Evolutionary conservation across 345 rosid species (phyloP).

Genomic region (Populus tremula): DNA sequence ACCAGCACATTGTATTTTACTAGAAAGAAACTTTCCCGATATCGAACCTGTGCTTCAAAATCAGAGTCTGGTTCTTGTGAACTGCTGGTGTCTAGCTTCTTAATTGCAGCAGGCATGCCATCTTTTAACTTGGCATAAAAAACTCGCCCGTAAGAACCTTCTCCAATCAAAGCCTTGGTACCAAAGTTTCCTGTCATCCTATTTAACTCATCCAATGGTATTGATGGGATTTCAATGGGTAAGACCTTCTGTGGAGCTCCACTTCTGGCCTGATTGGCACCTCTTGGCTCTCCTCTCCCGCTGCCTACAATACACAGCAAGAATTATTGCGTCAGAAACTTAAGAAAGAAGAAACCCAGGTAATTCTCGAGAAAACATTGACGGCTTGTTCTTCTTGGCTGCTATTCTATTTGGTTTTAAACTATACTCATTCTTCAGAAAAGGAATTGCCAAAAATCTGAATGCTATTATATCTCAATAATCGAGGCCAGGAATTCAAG

Average conservation of each 20-base stretch:
- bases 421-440: neutral
- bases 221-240: slow-evolving; percentile 70
- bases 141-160: slow-evolving; percentile 98
- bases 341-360: neutral
- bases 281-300: slow-evolving; percentile 72
- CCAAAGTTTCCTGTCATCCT: slow-evolving; percentile 66
- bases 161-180: slow-evolving; percentile 79
- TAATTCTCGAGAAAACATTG: neutral
- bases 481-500: neutral
- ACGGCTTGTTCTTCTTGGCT: neutral
- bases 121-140: slow-evolving; percentile 56
- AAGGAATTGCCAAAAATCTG: neutral
- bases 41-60: slow-evolving; percentile 73
- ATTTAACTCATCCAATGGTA: slow-evolving; percentile 67
- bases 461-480: neutral
- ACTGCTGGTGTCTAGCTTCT: slow-evolving; percentile 78
- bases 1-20: neutral
- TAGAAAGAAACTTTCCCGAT: neutral
- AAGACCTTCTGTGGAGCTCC: slow-evolving; percentile 76
- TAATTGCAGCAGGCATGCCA: slow-evolving; percentile 63
- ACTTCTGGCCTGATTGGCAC: slow-evolving; percentile 43
- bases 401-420: neutral
- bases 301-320: slow-evolving; percentile 32
- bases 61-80: slow-evolving; percentile 79
- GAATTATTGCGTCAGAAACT: neutral